These are phyloP conservation scores for Trichoderma atroviride DNA, from an alignment of 2,329 filamentous ascomycete species.

Conservation along the genomic window DNA sequence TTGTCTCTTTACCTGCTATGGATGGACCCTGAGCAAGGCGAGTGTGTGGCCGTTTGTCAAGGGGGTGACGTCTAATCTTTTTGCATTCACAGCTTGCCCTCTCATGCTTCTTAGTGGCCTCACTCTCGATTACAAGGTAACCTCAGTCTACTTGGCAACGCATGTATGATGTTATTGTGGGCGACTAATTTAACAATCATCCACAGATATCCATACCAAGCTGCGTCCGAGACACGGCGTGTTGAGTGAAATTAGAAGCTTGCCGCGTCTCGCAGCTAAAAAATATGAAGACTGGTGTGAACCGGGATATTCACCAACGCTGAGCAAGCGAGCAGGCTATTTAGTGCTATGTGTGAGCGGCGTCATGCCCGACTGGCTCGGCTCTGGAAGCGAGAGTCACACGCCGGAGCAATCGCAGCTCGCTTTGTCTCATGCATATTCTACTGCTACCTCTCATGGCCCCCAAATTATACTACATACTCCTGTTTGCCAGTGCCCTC, in stretches of 20 bases:
- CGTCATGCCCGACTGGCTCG: constrained; percentile 15
- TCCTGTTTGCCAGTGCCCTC: constrained; percentile 1
- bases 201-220: background rate
- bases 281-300: background rate
- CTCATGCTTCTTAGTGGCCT: background rate
- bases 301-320: background rate
- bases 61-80: constrained; percentile 4
- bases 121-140: background rate
- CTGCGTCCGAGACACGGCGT: background rate
- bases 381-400: constrained; percentile 1
- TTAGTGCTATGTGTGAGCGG: constrained; percentile 19
- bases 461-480: background rate
- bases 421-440: constrained; percentile 18
- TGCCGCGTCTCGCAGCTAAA: background rate
- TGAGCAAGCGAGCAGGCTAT: constrained; percentile 4
- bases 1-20: background rate
- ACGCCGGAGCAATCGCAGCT: background rate
- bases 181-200: background rate
- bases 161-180: background rate
- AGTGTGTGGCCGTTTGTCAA: background rate
- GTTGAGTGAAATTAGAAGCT: constrained; percentile 4
- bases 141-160: background rate
- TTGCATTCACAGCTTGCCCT: background rate
- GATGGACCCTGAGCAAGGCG: background rate
- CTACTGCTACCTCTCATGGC: background rate